Base-by-base conservation (phyloP, 2,329 filamentous ascomycete species). In the Torrubiellomyces zombiae region DNA sequence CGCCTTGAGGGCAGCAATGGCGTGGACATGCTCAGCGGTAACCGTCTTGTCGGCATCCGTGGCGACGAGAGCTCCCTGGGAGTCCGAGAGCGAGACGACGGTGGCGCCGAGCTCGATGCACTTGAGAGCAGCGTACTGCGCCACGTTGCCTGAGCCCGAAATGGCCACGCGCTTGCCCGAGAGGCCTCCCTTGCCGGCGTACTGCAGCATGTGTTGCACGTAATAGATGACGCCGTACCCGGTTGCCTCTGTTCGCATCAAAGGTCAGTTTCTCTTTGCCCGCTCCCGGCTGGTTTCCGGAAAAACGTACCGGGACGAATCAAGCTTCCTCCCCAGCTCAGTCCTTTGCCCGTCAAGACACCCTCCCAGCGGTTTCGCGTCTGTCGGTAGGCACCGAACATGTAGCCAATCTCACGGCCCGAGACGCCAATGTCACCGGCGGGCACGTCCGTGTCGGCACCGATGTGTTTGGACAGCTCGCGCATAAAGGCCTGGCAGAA, bases 401-500 rank as follows among this genome's bases (percentile, higher is more conserved):
- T 63, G 63, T 71, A 95, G 38, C 86, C 89, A 44, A 98, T 78
- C 62, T 95, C 89, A 37, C 85, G 80, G 37, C 76, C 76, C 31
- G 75, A 76, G 25, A 94, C 86, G 55, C 89, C 89, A 48, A 95
- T 95, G 48, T 98, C 89, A 52, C 89, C 89, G 37, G 89, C 89
- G 33, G 89, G 89, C 14, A 98, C 83, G 50, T 95, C 89, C 23
- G 82, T 93, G 55, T 93, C 79, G 38, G 82, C 82, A 41, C 89
- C 83, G 50, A 95, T 95, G 69, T 95, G 85, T 60, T 81, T 83
- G 63, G 68, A 78, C 34, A 98, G 72, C 65, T 94, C 81, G 42
- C 74, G 75, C 89, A 95, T 95, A 67, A 95, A 98, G 31, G 83
- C 60, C 38, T 78, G 73, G 63, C 86, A 95, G 70, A 98, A 95